These are phyloP conservation scores for Geotrichum carabidarum DNA, from an alignment of 1,139 yeast species.

Conservation along the genomic window DNA sequence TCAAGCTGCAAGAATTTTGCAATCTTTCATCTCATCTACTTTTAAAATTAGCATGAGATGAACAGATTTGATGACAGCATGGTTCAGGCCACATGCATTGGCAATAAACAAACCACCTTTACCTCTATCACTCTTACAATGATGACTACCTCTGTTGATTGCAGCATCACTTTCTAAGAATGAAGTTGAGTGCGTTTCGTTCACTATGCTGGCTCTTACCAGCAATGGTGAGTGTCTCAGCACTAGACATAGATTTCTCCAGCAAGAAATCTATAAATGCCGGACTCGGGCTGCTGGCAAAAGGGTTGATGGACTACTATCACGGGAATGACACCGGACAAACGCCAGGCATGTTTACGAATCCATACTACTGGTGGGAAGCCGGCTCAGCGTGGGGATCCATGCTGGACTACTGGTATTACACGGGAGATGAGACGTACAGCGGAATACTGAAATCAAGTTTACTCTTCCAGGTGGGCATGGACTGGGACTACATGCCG, in stretches of 20 bases:
- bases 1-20: too few species aligned
- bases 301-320: constrained; percentile 71
- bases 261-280: constrained; percentile 27
- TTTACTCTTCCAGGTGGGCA: constrained; percentile 61
- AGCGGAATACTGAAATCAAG: constrained; percentile 53
- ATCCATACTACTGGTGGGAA: constrained; percentile 92
- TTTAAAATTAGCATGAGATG: background rate
- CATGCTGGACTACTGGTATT: constrained; percentile 59
- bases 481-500: constrained; percentile 65
- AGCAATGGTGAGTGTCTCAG: background rate
- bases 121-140: background rate
- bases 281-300: constrained; percentile 53
- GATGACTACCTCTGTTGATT: background rate
- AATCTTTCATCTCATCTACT: background rate
- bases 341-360: constrained; percentile 66
- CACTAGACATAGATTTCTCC: constrained; percentile 24
- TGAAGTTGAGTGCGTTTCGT: background rate
- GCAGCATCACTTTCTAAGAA: background rate
- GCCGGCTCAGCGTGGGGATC: constrained; percentile 88
- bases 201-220: background rate
- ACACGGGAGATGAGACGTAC: constrained; percentile 59
- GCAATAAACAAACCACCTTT: background rate
- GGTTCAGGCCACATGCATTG: background rate
- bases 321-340: constrained; percentile 63
- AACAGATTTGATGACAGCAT: background rate